Evolutionary conservation across 2,329 filamentous ascomycete genomes (phyloP).

Genomic region (Fusarium cicatricum): DNA sequence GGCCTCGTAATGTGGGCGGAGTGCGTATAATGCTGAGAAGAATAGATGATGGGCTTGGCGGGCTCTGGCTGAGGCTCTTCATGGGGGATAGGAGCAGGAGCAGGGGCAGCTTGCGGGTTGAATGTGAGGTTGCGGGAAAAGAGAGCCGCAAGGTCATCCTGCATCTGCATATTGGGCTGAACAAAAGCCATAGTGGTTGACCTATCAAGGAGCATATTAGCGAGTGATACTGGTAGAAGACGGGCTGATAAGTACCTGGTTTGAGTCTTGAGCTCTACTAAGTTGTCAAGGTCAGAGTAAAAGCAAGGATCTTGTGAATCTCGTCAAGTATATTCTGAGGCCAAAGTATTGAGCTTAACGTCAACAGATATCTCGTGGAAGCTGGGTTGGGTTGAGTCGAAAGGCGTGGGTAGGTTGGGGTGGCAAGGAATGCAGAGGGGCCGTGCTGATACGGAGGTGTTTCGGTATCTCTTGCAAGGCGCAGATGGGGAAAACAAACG

Average conservation of each 20-base stretch:
- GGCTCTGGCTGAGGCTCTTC: conserved; percentile 45
- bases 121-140: conserved; percentile 81
- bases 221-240: conserved; percentile 4
- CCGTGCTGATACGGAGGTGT: conserved; percentile 25
- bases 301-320: background rate
- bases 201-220: conserved; percentile 24
- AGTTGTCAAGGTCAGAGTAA: background rate
- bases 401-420: conserved; percentile 15
- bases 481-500: conserved; percentile 33
- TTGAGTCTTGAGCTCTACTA: background rate
- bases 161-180: conserved; percentile 65
- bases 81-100: conserved; percentile 30
- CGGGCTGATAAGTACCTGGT: conserved; percentile 22
- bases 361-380: conserved; percentile 5
- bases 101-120: conserved; percentile 48
- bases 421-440: conserved; percentile 33
- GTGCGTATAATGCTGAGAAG: conserved; percentile 84
- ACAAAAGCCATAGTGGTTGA: conserved; percentile 50
- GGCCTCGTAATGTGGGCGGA: conserved; percentile 68
- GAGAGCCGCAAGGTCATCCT: conserved; percentile 83
- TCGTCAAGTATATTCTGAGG: background rate
- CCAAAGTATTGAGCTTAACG: background rate
- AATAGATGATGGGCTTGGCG: conserved; percentile 68
- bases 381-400: conserved; percentile 10
- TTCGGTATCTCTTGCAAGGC: conserved; percentile 29